Base-by-base conservation (phyloP, 2,329 filamentous ascomycete species). In the Chaetoscypha palmicola region DNA sequence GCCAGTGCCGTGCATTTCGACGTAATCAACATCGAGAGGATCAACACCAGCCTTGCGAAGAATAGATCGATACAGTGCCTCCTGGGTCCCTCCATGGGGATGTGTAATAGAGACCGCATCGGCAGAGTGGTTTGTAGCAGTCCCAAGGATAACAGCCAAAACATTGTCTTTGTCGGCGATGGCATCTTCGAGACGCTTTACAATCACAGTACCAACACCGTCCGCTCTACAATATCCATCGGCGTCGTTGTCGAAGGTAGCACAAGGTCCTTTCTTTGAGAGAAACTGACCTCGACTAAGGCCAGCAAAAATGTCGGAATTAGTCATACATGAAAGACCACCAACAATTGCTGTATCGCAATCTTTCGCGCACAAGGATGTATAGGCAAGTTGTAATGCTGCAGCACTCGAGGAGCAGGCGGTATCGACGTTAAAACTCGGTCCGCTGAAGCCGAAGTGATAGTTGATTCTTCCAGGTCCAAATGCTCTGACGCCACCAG, bases 1-100 rank as follows among this genome's bases (percentile, higher is more conserved):
- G 23, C 88, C 88, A 2, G 88, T 94, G 11, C 86, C 88, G 62
- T 94, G 87, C 81, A 92, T 88, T 65, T 94, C 88, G 7, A 94
- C 81, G 58, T 91, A 94, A 63, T 80, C 80, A 38, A 94, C 74
- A 50, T 90, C 83, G 39, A 79, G 73, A 1, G 86, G 83, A 57
- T 90, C 81, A 17, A 92, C 74, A 46, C 83, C 81, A 32, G 85
- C 81, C 33, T 85, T 76, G 37, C 82, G 75, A 1, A 92, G 70
- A 21, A 92, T 79, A 30, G 77, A 71, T 44, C 76, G 75, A 56
- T 83, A 91, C 9, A 92, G 67, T 86, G 37, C 70, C 10, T 84
- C 78, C 62, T 94, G 88, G 0, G 84, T 83, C 11, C 78, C 82
- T 3, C 79, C 83, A 61, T 92, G 86, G 1, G 88, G 88, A 14